phyloP scores from a whole-genome alignment of 257 asterid species.

The Solanum arcanum region DNA sequence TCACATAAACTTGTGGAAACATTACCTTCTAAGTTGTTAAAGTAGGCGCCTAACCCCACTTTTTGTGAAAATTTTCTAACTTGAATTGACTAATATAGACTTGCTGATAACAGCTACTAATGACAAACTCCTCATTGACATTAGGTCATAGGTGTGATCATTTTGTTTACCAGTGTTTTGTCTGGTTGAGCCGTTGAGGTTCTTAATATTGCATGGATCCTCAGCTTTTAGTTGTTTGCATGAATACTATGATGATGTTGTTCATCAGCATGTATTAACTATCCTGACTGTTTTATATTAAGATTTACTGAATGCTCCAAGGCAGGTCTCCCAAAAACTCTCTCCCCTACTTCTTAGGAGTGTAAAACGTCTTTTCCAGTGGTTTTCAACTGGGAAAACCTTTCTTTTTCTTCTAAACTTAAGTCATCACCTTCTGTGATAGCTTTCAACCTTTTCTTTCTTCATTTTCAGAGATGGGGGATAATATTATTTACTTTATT shows the following conservation, averaged over 20 bases:
- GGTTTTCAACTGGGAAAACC: background rate
- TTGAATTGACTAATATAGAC: background rate
- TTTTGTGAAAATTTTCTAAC: background rate
- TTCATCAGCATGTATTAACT: background rate
- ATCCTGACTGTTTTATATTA: background rate
- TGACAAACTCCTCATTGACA: background rate
- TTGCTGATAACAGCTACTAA: background rate
- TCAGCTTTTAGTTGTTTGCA: background rate
- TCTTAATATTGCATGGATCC: background rate
- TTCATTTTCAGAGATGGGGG: background rate
- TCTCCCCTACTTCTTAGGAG: background rate
- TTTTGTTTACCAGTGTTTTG: background rate
- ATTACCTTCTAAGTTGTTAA: background rate
- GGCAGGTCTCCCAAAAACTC: background rate
- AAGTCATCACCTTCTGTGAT: background rate
- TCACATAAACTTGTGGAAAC: background rate
- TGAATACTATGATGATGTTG: background rate
- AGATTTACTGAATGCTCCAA: background rate
- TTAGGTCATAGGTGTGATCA: background rate
- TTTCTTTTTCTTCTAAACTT: background rate
- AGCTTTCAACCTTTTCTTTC: background rate
- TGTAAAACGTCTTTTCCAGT: background rate
- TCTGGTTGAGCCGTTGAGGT: background rate
- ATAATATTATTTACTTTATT: background rate
- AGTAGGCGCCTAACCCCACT: background rate